A percentile compares a stretch with the other conserved stretches of the same genome.
phyloP scores from a whole-genome alignment of 805 yeast species.

The Yamadazyma ubonensis region DNA sequence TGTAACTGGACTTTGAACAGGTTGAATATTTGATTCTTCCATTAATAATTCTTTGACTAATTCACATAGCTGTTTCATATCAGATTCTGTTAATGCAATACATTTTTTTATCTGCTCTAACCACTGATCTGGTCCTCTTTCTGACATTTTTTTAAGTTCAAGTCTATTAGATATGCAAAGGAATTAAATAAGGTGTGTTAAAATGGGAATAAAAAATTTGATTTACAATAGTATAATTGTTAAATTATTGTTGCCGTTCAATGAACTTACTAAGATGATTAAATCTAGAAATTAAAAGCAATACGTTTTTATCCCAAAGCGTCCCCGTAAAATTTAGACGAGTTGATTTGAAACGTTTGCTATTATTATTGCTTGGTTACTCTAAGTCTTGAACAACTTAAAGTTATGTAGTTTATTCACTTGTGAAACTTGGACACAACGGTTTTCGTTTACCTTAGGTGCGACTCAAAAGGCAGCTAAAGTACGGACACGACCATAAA shows the following conservation, averaged over 20 bases:
- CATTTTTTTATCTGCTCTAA: slow-evolving; percentile 90
- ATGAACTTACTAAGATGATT: neutral
- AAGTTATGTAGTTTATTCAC: too few relatives aligned
- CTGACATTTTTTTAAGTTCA: slow-evolving; percentile 9
- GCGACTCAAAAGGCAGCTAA: slow-evolving; percentile 2
- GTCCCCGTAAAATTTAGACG: too few relatives aligned
- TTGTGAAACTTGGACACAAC: slow-evolving; percentile 6
- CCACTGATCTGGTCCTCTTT: slow-evolving; percentile 80
- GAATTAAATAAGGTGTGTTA: neutral
- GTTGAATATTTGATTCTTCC: slow-evolving; percentile 96
- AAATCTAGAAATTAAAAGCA: neutral
- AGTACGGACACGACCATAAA: slow-evolving; percentile 5
- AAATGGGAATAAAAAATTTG: too few relatives aligned
- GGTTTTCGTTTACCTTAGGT: slow-evolving; percentile 2
- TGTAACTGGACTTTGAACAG: slow-evolving; percentile 89
- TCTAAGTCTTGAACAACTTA: neutral
- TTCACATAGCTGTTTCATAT: slow-evolving; percentile 96
- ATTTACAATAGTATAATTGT: too few relatives aligned
- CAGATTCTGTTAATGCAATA: slow-evolving; percentile 82
- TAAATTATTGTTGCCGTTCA: neutral
- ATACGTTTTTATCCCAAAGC: too few relatives aligned
- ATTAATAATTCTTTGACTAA: slow-evolving; percentile 88
- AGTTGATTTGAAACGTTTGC: neutral
- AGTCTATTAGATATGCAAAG: neutral
- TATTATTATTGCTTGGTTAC: neutral